These are phyloP conservation scores for Paradendryphiella salina DNA, from an alignment of 2,329 filamentous ascomycete genomes.

Conservation along the genomic window DNA sequence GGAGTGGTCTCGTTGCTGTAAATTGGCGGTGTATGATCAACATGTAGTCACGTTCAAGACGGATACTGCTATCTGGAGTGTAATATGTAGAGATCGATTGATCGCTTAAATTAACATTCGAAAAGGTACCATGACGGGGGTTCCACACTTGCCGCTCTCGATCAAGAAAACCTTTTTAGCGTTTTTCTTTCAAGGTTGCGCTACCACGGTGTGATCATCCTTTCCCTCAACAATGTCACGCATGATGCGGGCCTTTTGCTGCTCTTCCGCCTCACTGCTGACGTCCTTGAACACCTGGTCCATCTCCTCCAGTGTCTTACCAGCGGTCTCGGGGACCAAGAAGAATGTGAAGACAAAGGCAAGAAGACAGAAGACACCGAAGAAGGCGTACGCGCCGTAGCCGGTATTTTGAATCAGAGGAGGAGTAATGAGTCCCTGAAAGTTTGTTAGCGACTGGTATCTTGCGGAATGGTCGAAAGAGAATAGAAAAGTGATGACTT, in stretches of 20 bases:
- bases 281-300: slow-evolving; percentile 46
- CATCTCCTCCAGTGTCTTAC: slow-evolving; percentile 45
- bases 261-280: slow-evolving; percentile 42
- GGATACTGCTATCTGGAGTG: too few species aligned
- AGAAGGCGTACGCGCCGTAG: slow-evolving; percentile 50
- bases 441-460: slow-evolving; percentile 48
- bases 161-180: neutral
- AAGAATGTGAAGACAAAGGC: slow-evolving; percentile 44
- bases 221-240: slow-evolving; percentile 33
- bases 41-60: neutral
- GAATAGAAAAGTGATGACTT: slow-evolving; percentile 17
- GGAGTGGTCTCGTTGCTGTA: too few species aligned
- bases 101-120: too few species aligned
- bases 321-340: slow-evolving; percentile 43
- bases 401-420: slow-evolving; percentile 63
- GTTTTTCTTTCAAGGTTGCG: neutral
- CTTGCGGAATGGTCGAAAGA: neutral
- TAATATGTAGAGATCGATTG: too few species aligned
- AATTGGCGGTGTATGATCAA: too few species aligned
- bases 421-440: slow-evolving; percentile 64
- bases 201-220: neutral
- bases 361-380: slow-evolving; percentile 44
- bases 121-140: neutral
- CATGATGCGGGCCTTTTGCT: slow-evolving; percentile 39
- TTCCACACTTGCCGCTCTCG: neutral